Evolutionary conservation across 176 grass and related monocot species (phyloP), one percentile per base, ranked within the genome.

Genomic region (Avena eriantha): DNA sequence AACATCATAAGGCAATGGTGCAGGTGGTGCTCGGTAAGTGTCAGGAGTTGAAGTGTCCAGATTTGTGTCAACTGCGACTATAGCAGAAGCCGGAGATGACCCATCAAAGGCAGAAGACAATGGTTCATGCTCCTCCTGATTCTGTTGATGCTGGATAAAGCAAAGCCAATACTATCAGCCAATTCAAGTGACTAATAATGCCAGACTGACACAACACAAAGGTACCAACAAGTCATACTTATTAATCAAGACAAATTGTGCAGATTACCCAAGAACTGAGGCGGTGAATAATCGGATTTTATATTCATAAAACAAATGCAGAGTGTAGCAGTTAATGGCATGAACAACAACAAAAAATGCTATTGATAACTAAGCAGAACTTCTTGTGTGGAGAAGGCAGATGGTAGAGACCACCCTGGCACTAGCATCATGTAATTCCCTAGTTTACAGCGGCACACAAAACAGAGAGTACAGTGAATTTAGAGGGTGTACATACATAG

Each of bases 1-100:
- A 65, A 90, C 84, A 94, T 99, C 85, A 81, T 94, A 99, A 51
- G 97, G 97, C 65, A 99, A 87, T 84, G 97, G 94, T 80, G 86
- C 89, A 88, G 90, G 94, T 66, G 97, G 92, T 76, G 93, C 85
- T 79, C 87, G 82, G 81, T 92, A 96, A 39, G 92, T 94, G 21
- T 98, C 97, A 60, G 92, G 94, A 70, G 87, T 98, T 18, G 90
- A 96, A 73, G 90, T 92, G 69, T 95, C 90, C 53, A 92, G 82
- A 82, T 96, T 91, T 81, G 92, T 93, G 75, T 94, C 81, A 45
- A 95, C 86, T 4, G 84, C 83, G 69, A 95, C 81, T 69, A 90
- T 89, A 73, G 86, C 86, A 64, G 91, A 93, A 66, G 79, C 85
- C 24, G 87, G 56, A 87, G 90, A 92, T 49, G 92, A 90, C 39